Percentiles rank a stretch among this genome's conserved stretches.
Conservation (phyloP, 371 early-diverging fungal genomes). For the Mortierella polycephala region DNA sequence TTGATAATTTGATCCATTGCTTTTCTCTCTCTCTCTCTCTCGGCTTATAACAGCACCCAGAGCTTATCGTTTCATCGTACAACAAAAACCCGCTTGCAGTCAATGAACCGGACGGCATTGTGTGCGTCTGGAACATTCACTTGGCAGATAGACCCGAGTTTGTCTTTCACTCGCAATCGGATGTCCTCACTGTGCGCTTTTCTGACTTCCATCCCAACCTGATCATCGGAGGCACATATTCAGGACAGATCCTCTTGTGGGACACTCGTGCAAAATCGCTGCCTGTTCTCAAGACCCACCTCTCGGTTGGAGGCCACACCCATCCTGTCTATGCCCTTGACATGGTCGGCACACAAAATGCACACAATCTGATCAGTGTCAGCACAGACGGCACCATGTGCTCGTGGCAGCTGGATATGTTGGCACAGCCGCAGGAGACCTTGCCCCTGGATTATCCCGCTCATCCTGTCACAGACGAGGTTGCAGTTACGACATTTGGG, state of each 20-base stretch:
- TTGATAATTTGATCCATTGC: not conserved
- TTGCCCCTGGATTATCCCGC: conserved; percentile 81
- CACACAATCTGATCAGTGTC: conserved; percentile 90
- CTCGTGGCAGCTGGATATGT: conserved; percentile 97
- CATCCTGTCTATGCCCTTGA: conserved; percentile 93
- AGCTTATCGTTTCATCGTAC: conserved; percentile 88
- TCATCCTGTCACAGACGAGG: conserved; percentile 90
- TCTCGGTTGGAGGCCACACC: conserved; percentile 94
- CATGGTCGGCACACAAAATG: conserved; percentile 95
- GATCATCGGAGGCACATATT: conserved; percentile 95
- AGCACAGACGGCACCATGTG: conserved; percentile 96
- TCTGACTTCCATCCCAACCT: conserved; percentile 92
- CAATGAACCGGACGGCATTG: conserved; percentile 94
- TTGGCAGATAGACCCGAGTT: conserved; percentile 92
- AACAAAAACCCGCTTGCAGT: conserved; percentile 88
- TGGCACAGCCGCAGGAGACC: conserved; percentile 92
- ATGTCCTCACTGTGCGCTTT: conserved; percentile 89
- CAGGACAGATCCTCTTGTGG: conserved; percentile 97
- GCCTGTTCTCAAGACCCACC: conserved; percentile 87
- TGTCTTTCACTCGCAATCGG: conserved; percentile 93
- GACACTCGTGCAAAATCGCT: conserved; percentile 91
- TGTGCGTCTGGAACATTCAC: conserved; percentile 93
- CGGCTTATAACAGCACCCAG: conserved; percentile 72
- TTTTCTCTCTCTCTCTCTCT: not conserved
- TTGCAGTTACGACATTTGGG: conserved; percentile 88